A percentile compares a stretch with the other conserved stretches of the same genome.
These are phyloP conservation scores for Arabidopsis thaliana DNA, from an alignment of 345 rosid species.

Conservation along the genomic window DNA sequence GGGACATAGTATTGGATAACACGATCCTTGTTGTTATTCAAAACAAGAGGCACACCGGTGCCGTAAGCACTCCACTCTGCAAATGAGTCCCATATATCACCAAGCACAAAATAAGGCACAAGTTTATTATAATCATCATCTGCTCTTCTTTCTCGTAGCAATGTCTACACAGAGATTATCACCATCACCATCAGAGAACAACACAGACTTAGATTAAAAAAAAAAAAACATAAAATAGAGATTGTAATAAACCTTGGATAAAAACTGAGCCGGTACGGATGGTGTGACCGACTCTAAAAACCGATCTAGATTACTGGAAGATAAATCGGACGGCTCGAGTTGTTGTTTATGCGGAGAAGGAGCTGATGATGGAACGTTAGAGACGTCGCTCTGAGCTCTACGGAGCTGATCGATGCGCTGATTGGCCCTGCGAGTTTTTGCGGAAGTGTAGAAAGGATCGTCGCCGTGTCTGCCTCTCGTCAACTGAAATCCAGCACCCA, in stretches of 20 bases:
- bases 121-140: conserved; percentile 42
- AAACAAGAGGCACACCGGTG: conserved; percentile 64
- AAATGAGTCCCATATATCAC: conserved; percentile 75
- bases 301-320: conserved; percentile 55
- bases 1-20: conserved; percentile 79
- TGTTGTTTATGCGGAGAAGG: conserved; percentile 17
- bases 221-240: conserved; percentile 11
- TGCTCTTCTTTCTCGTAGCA: conserved; percentile 47
- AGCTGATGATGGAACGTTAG: conserved; percentile 45
- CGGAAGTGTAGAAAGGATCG: conserved; percentile 50
- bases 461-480: conserved; percentile 52
- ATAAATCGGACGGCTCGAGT: conserved; percentile 35
- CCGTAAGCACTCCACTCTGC: conserved; percentile 81
- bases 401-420: conserved; percentile 49
- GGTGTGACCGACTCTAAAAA: conserved; percentile 61
- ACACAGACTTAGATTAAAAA: background rate
- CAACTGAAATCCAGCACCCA: conserved; percentile 57
- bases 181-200: background rate
- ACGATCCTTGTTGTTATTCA: conserved; percentile 50
- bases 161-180: conserved; percentile 56
- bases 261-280: conserved; percentile 52
- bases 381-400: conserved; percentile 52
- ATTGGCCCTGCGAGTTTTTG: conserved; percentile 50
- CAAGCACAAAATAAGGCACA: conserved; percentile 59
- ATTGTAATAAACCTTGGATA: conserved; percentile 51